phyloP scores from a whole-genome alignment of 352 stramenopile genomes.

The Globisporangium radiosum region DNA sequence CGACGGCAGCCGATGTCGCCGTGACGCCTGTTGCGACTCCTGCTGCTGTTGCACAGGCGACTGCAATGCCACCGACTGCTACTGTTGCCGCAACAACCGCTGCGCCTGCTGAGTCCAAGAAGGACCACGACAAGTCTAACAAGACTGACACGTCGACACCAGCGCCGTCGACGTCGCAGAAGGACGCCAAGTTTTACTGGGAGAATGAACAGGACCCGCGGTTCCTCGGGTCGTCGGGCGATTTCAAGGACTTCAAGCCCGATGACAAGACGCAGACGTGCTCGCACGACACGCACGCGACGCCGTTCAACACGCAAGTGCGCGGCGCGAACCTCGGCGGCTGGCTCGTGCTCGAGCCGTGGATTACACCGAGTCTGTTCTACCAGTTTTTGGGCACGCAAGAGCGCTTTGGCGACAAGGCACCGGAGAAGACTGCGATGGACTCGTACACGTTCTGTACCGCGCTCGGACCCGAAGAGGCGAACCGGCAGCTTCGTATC shows the following conservation, averaged over 20 bases:
- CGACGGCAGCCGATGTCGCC: background rate
- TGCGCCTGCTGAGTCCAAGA: background rate
- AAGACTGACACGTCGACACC: background rate
- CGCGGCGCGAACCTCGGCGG: constrained; percentile 91
- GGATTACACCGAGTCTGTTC: constrained; percentile 94
- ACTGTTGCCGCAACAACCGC: background rate
- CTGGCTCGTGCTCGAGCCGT: constrained; percentile 95
- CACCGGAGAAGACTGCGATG: constrained; percentile 84
- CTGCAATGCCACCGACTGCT: background rate
- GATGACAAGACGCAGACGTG: constrained; percentile 62
- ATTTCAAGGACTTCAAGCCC: constrained; percentile 48
- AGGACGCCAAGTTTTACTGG: constrained; percentile 64
- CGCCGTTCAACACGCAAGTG: constrained; percentile 78
- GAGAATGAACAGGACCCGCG: constrained; percentile 44
- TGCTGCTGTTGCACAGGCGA: background rate
- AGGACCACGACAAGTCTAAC: background rate
- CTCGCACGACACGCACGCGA: constrained; percentile 56
- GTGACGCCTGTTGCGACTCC: background rate
- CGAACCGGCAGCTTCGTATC: constrained; percentile 89
- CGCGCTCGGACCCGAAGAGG: constrained; percentile 81
- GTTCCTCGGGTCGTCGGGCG: constrained; percentile 33
- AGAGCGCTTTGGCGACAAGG: constrained; percentile 61
- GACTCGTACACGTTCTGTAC: constrained; percentile 91
- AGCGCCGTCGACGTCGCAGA: background rate
- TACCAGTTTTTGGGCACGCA: constrained; percentile 92